Evolutionary conservation across 139 green algal species (phyloP).

Genomic region (Edaphochlamys debaryana): DNA sequence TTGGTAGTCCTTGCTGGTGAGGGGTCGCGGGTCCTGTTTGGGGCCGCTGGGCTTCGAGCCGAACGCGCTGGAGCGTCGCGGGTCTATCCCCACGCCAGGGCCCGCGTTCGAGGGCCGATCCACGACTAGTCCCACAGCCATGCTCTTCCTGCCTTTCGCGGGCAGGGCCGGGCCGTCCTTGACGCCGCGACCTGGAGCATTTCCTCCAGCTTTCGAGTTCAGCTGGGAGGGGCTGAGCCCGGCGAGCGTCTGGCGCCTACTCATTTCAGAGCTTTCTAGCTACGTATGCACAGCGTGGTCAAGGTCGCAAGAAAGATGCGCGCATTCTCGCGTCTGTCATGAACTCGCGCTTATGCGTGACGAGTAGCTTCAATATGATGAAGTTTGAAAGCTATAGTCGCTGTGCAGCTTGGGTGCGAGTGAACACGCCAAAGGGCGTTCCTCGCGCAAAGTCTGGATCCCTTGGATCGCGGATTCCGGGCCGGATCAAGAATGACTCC

Average conservation of each 20-base stretch:
- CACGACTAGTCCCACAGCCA: constrained; percentile 43
- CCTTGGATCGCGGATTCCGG: too few relatives aligned
- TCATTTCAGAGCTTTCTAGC: too few relatives aligned
- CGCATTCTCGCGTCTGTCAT: too few relatives aligned
- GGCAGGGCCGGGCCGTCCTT: constrained; percentile 32
- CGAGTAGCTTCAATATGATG: not conserved
- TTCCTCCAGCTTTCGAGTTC: constrained; percentile 51
- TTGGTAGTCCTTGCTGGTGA: constrained; percentile 83
- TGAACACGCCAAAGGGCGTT: too few relatives aligned
- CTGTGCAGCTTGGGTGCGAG: too few relatives aligned
- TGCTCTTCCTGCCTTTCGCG: constrained; percentile 55
- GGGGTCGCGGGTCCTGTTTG: constrained; percentile 80
- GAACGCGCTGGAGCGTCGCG: constrained; percentile 66
- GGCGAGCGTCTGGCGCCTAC: constrained; percentile 80
- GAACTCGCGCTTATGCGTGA: too few relatives aligned
- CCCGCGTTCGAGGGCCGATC: not conserved
- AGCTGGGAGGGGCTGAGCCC: constrained; percentile 69
- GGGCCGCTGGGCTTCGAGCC: constrained; percentile 57
- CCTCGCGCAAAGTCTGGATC: too few relatives aligned
- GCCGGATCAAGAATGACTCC: too few relatives aligned
- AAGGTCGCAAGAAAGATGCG: too few relatives aligned
- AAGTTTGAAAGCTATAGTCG: too few relatives aligned
- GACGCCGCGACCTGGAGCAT: constrained; percentile 2
- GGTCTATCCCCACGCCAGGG: not conserved
- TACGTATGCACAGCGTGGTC: too few relatives aligned